These are phyloP conservation scores for Pulveroboletus sp. DNA, from an alignment of 768 basidiomycete genomes.

Conservation along the genomic window DNA sequence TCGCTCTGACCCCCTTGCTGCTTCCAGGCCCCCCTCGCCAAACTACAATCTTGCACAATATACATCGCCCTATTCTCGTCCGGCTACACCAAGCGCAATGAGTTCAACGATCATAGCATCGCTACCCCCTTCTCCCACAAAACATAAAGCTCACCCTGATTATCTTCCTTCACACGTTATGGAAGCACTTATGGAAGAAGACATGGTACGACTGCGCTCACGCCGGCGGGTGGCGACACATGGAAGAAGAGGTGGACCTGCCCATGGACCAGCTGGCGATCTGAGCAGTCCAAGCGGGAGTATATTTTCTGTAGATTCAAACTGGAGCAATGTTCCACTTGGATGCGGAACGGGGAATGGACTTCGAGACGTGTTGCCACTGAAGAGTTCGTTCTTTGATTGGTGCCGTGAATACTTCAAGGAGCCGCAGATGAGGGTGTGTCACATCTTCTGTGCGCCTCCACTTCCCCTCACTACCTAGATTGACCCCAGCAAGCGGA, in stretches of 20 bases:
- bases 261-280: slow-evolving; percentile 36
- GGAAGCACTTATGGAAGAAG: slow-evolving; percentile 87
- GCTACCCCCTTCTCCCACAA: slow-evolving; percentile 30
- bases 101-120: slow-evolving; percentile 21
- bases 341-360: slow-evolving; percentile 77
- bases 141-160: slow-evolving; percentile 38
- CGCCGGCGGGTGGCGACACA: slow-evolving; percentile 46
- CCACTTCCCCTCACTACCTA: slow-evolving; percentile 8
- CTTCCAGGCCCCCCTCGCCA: slow-evolving; percentile 73
- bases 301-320: slow-evolving; percentile 72
- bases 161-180: slow-evolving; percentile 77
- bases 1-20: slow-evolving; percentile 29
- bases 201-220: slow-evolving; percentile 85
- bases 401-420: slow-evolving; percentile 98
- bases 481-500: slow-evolving; percentile 69
- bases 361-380: slow-evolving; percentile 78
- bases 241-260: slow-evolving; percentile 38
- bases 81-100: slow-evolving; percentile 39
- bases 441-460: slow-evolving; percentile 18
- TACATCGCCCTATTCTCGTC: slow-evolving; percentile 66
- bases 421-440: slow-evolving; percentile 97
- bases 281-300: slow-evolving; percentile 69
- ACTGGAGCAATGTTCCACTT: slow-evolving; percentile 60
- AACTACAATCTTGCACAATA: slow-evolving; percentile 76
- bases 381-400: slow-evolving; percentile 91